These are phyloP conservation scores for Stereum hirsutum DNA, from an alignment of 1,284 basidiomycete genomes.

Conservation along the genomic window DNA sequence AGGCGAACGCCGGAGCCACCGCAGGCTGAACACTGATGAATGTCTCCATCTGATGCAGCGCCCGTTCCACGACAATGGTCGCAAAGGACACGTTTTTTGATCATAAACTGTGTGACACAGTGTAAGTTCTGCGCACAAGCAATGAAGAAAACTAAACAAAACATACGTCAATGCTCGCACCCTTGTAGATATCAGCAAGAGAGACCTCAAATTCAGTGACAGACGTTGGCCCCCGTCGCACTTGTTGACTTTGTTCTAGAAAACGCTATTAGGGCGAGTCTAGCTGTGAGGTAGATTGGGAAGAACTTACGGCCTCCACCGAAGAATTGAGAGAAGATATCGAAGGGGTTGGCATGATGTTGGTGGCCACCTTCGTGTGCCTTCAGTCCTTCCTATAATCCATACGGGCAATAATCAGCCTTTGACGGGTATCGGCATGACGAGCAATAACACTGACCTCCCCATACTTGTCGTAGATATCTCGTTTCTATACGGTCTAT, in stretches of 20 bases:
- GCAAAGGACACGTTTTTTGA: slow-evolving; percentile 84
- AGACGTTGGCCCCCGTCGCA: slow-evolving; percentile 75
- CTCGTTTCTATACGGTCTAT: slow-evolving; percentile 56
- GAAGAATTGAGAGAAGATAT: slow-evolving; percentile 89
- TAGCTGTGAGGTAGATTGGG: slow-evolving; percentile 2
- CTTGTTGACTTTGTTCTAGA: slow-evolving; percentile 41
- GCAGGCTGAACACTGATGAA: slow-evolving; percentile 76
- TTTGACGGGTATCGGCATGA: not conserved
- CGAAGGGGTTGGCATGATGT: slow-evolving; percentile 77
- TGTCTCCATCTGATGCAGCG: slow-evolving; percentile 79
- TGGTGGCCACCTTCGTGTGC: slow-evolving; percentile 75
- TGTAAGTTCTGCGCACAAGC: not conserved
- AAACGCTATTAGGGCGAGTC: not conserved
- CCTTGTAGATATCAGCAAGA: slow-evolving; percentile 81
- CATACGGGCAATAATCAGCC: slow-evolving; percentile 18
- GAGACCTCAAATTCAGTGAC: slow-evolving; percentile 84
- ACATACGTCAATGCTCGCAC: slow-evolving; percentile 74
- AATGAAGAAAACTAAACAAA: not conserved
- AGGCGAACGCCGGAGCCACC: slow-evolving; percentile 80
- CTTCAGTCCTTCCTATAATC: slow-evolving; percentile 65
- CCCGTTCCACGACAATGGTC: slow-evolving; percentile 91
- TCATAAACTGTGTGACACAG: slow-evolving; percentile 56
- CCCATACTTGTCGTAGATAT: slow-evolving; percentile 88
- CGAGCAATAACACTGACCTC: slow-evolving; percentile 42
- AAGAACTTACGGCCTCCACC: slow-evolving; percentile 56